Evolutionary conservation across 73 alveolate species (phyloP).

Genomic region (Paramecium sonneborni): DNA sequence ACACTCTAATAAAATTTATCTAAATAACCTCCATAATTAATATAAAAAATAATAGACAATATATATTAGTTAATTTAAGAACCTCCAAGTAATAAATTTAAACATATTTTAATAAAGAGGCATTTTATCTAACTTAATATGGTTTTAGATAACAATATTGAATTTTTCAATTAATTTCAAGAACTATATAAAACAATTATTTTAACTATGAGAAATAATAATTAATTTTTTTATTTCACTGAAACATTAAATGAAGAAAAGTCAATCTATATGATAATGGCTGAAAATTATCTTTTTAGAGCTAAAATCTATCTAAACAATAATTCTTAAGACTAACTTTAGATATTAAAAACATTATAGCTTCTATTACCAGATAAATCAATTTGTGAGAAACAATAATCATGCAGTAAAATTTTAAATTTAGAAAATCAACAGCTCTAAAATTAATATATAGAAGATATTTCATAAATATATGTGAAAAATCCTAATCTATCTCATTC

Average conservation of each 20-base stretch:
- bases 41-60: background rate
- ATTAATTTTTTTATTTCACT: background rate
- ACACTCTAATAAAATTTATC: background rate
- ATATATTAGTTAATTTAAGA: background rate
- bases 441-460: background rate
- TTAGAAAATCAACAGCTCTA: background rate
- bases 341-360: background rate
- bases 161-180: background rate
- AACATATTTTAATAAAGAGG: background rate
- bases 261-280: background rate
- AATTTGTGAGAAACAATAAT: background rate
- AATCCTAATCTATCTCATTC: background rate
- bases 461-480: background rate
- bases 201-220: background rate
- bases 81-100: constrained; percentile 29
- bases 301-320: background rate
- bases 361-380: background rate
- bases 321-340: background rate
- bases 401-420: background rate
- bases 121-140: background rate
- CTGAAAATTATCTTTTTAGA: background rate
- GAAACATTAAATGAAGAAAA: constrained; percentile 41
- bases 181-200: background rate
- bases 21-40: background rate
- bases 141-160: background rate